phyloP scores from a whole-genome alignment of 2,329 filamentous ascomycete genomes.

The Verticillium nubilum region DNA sequence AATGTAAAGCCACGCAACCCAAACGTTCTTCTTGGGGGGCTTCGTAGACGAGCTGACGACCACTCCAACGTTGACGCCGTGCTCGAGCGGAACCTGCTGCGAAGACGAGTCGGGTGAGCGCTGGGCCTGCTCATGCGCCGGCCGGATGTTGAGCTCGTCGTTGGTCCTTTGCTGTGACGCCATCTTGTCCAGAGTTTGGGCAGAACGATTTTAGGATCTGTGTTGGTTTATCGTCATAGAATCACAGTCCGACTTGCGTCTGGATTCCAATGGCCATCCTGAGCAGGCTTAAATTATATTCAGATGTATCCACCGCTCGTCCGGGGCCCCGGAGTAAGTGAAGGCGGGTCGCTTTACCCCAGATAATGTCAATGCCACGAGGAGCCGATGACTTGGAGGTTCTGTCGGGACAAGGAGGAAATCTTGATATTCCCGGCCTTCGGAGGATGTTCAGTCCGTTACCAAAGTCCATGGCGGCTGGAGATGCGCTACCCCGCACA shows the following conservation, averaged over 20 bases:
- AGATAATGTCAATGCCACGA: not conserved
- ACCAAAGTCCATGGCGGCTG: not conserved
- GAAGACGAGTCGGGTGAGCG: not conserved
- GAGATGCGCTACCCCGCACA: not conserved
- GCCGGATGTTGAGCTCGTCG: constrained; percentile 1
- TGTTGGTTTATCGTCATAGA: not conserved
- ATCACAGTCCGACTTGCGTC: not conserved
- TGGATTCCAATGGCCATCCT: not conserved
- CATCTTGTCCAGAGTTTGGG: not conserved
- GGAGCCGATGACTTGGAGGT: not conserved
- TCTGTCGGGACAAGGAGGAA: not conserved
- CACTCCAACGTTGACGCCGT: constrained; percentile 12
- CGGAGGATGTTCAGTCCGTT: not conserved
- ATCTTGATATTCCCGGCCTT: not conserved
- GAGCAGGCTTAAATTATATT: not conserved
- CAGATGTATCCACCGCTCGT: not conserved
- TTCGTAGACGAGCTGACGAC: constrained; percentile 18
- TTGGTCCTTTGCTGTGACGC: not conserved
- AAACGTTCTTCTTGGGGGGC: constrained; percentile 10
- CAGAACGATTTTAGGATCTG: not conserved
- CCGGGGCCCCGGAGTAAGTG: not conserved
- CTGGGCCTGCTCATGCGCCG: not conserved
- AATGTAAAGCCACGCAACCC: constrained; percentile 19
- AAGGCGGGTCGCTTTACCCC: not conserved
- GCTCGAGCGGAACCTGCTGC: not conserved